Percentiles rank a stretch among this genome's conserved stretches.
Evolutionary conservation across 768 basidiomycete genomes (phyloP).

Genomic region (Termitomyces sp.): DNA sequence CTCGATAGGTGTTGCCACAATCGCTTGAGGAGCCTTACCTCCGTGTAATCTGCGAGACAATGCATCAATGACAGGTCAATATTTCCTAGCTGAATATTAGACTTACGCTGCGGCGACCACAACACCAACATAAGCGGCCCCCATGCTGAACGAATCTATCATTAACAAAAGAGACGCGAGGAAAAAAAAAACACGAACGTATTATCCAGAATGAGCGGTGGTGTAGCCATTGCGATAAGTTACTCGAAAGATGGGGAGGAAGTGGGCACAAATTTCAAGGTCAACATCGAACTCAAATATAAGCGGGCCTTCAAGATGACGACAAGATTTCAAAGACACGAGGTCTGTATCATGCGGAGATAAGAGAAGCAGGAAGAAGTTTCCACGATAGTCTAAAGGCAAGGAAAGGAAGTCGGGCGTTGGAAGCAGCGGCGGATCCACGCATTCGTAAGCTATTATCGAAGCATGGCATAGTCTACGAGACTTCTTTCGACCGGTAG

Average conservation of each 20-base stretch:
- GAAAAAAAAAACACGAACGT: constrained; percentile 17
- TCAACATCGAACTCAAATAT: constrained; percentile 13
- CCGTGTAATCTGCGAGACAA: constrained; percentile 43
- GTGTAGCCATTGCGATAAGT: constrained; percentile 13
- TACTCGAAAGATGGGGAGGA: not conserved
- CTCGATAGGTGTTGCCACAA: not conserved
- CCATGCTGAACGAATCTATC: constrained; percentile 33
- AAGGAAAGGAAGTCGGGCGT: constrained; percentile 12
- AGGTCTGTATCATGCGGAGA: constrained; percentile 7
- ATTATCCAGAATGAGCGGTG: constrained; percentile 18
- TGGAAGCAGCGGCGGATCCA: constrained; percentile 23
- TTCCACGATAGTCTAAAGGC: constrained; percentile 13
- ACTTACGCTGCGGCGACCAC: constrained; percentile 48
- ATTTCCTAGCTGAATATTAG: not conserved
- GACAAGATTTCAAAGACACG: constrained; percentile 10
- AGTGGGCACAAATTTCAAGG: constrained; percentile 1
- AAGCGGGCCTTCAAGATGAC: constrained; percentile 2
- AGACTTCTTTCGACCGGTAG: not conserved
- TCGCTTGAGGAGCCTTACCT: constrained; percentile 30
- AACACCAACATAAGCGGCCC: constrained; percentile 50
- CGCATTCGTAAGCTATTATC: constrained; percentile 14
- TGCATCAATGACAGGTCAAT: not conserved
- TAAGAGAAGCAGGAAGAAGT: constrained; percentile 11
- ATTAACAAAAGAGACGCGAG: not conserved
- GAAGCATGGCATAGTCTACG: constrained; percentile 11